Conservation (phyloP, 345 rosid species). For the Citrus hindsii region DNA sequence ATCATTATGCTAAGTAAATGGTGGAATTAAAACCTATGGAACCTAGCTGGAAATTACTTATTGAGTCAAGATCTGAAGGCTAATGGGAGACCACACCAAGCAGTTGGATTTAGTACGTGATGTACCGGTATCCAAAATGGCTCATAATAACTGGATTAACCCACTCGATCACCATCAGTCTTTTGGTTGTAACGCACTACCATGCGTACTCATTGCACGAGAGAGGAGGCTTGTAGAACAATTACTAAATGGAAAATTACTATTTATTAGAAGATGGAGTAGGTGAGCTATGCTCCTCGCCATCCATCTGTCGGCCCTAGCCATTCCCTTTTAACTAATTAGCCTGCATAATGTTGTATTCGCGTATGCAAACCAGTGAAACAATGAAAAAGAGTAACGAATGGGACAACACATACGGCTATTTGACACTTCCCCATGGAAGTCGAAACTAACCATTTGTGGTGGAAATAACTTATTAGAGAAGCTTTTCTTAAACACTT, state of each 20-base stretch:
- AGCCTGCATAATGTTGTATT: too few relatives aligned
- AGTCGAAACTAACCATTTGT: too few relatives aligned
- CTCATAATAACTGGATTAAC: slow-evolving; percentile 6
- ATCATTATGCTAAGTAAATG: background rate
- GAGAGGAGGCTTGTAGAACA: background rate
- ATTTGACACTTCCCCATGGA: rapidly evolving
- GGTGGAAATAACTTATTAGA: too few relatives aligned
- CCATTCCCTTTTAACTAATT: too few relatives aligned
- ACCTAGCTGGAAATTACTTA: background rate
- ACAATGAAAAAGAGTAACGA: too few relatives aligned
- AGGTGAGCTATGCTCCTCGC: slow-evolving; percentile 15
- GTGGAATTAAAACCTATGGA: background rate
- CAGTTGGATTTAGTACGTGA: background rate
- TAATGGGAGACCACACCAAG: slow-evolving; percentile 15
- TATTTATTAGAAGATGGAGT: slow-evolving; percentile 19
- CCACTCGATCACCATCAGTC: too few relatives aligned
- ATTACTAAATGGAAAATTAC: background rate
- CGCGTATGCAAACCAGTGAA: too few relatives aligned
- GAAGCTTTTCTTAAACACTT: too few relatives aligned
- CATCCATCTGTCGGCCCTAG: slow-evolving; percentile 30
- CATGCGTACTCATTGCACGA: background rate
- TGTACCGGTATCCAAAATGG: background rate
- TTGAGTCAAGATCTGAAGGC: slow-evolving; percentile 3
- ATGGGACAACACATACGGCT: too few relatives aligned
- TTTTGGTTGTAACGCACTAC: too few relatives aligned